Conservation (phyloP, 2,329 filamentous ascomycete genomes). For the Diaporthe citri region DNA sequence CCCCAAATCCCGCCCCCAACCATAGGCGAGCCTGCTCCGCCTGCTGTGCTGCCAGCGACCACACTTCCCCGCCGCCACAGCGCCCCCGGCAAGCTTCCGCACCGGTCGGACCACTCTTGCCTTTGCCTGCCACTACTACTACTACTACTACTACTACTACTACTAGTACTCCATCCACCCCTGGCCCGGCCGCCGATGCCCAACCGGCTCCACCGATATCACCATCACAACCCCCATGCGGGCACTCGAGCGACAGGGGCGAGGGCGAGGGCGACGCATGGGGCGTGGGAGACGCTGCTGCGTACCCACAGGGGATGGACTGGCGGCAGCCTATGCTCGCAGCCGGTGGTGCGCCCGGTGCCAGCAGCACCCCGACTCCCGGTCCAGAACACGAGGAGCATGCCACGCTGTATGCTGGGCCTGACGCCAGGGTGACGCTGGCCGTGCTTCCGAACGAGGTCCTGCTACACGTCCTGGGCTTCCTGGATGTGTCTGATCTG, state of each 20-base stretch:
- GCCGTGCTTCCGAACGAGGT: conserved; percentile 68
- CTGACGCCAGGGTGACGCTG: conserved; percentile 41
- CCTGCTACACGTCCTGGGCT: conserved; percentile 66
- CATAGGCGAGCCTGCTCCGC: conserved; percentile 27
- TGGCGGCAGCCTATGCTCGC: conserved; percentile 19
- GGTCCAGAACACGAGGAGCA: not conserved
- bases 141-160: not conserved
- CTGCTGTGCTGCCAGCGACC: conserved; percentile 36
- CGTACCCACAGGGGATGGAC: not conserved
- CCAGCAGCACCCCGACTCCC: not conserved
- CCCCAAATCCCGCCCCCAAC: conserved; percentile 4
- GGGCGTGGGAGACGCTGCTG: conserved; percentile 1
- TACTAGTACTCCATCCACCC: conserved; percentile 4
- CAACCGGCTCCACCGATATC: conserved; percentile 42
- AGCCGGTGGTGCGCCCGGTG: not conserved
- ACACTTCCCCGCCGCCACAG: conserved; percentile 28
- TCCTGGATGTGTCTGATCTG: conserved; percentile 69
- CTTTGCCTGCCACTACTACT: not conserved
- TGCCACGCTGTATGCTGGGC: not conserved
- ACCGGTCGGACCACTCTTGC: conserved; percentile 9
- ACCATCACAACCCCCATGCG: conserved; percentile 36
- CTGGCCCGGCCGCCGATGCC: conserved; percentile 39
- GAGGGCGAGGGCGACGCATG: not conserved
- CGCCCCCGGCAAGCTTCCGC: conserved; percentile 20
- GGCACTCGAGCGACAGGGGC: not conserved